These are phyloP conservation scores for Phoma sp. DNA, from an alignment of 2,329 filamentous ascomycete genomes.

Conservation along the genomic window DNA sequence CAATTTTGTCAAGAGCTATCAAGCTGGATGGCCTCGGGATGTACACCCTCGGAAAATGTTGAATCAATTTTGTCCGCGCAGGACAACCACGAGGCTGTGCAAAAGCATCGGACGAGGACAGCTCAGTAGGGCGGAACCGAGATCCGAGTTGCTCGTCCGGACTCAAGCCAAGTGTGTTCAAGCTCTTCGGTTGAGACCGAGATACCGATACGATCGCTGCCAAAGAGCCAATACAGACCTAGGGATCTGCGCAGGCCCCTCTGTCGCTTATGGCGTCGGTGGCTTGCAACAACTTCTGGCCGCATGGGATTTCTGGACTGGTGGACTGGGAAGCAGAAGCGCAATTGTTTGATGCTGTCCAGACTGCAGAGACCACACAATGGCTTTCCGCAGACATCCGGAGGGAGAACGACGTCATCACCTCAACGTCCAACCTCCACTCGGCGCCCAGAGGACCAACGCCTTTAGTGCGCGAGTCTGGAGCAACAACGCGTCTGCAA, in stretches of 20 bases:
- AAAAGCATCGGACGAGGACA: not conserved
- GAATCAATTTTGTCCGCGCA: not conserved
- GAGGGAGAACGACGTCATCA: conserved; percentile 8
- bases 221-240: not conserved
- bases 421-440: not conserved
- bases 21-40: not conserved
- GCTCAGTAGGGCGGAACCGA: not conserved
- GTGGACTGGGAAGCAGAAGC: not conserved
- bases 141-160: not conserved
- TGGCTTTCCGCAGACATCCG: conserved; percentile 11
- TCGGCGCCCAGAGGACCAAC: conserved; percentile 9
- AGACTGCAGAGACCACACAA: conserved; percentile 1
- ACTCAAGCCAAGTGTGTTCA: not conserved
- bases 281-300: not conserved
- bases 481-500: conserved; percentile 11
- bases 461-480: conserved; percentile 9
- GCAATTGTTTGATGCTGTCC: not conserved
- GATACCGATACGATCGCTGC: too few species aligned
- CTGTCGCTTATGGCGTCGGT: not conserved
- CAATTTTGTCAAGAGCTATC: not conserved
- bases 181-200: conserved; percentile 1
- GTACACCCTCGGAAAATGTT: not conserved
- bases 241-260: conserved; percentile 13
- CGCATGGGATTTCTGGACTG: not conserved
- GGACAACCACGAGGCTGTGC: not conserved